phyloP scores from a whole-genome alignment of 2,329 filamentous ascomycete genomes.

The Fusarium zealandicum region DNA sequence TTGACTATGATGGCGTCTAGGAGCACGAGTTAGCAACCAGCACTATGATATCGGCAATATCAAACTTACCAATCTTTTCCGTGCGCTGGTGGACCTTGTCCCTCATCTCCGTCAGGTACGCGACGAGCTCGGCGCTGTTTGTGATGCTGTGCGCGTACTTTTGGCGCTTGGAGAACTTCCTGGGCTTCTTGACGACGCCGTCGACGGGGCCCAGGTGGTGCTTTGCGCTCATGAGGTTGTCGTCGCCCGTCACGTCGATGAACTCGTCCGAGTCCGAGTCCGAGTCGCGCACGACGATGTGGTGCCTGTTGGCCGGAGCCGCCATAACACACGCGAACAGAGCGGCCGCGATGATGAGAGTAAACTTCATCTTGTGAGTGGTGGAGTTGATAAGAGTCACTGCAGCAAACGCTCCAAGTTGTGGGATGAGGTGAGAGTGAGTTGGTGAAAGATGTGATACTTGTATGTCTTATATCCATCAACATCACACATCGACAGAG shows the following conservation, averaged over 20 bases:
- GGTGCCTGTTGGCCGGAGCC: background rate
- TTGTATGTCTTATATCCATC: conserved; percentile 14
- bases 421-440: background rate
- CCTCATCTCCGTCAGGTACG: background rate
- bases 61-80: conserved; percentile 5
- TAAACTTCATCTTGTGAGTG: conserved; percentile 18
- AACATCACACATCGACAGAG: too few relatives aligned
- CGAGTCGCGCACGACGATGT: too few relatives aligned
- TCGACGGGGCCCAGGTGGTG: too few relatives aligned
- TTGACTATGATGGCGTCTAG: background rate
- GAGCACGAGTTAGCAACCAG: background rate
- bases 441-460: background rate
- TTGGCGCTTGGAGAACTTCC: too few relatives aligned
- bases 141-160: too few relatives aligned
- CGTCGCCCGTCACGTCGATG: too few relatives aligned
- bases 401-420: too few relatives aligned
- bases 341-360: background rate
- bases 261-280: too few relatives aligned
- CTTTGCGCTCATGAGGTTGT: too few relatives aligned
- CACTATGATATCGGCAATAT: accelerated
- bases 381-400: too few relatives aligned
- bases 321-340: conserved; percentile 4
- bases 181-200: too few relatives aligned
- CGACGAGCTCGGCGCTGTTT: background rate
- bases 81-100: background rate